These are phyloP conservation scores for Chytriomyces sp. DNA, from an alignment of 192 early-diverging fungal species.

Conservation along the genomic window DNA sequence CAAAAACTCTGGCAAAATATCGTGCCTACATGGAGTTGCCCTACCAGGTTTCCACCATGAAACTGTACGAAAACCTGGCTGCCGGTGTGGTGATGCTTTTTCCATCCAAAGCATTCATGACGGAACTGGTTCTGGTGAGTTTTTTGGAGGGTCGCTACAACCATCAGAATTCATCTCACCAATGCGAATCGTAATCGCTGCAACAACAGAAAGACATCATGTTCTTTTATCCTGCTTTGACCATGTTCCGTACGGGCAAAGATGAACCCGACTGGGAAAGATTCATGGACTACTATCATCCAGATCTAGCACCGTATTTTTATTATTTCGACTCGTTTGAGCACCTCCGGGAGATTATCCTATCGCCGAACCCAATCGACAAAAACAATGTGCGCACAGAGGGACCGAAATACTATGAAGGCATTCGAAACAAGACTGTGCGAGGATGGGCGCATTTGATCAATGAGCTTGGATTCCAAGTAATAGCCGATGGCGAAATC, in stretches of 20 bases:
- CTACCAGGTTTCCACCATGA: conserved; percentile 25
- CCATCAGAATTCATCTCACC: background rate
- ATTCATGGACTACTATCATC: conserved; percentile 12
- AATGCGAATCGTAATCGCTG: background rate
- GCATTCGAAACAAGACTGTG: background rate
- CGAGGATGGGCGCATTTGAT: conserved; percentile 16
- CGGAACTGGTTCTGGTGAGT: background rate
- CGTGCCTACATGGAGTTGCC: conserved; percentile 21
- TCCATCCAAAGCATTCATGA: conserved; percentile 14
- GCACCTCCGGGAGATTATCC: background rate
- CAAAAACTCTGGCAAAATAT: conserved; percentile 22
- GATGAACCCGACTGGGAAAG: background rate
- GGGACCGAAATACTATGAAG: conserved; percentile 1
- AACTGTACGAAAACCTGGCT: conserved; percentile 24
- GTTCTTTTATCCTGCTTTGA: background rate
- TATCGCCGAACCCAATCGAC: background rate
- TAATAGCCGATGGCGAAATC: background rate
- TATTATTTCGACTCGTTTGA: conserved; percentile 7
- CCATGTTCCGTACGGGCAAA: background rate
- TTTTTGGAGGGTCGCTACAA: background rate
- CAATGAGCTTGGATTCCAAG: background rate
- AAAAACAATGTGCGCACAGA: background rate
- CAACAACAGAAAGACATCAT: conserved; percentile 1
- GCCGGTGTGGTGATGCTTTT: conserved; percentile 3
- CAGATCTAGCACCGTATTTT: background rate